These are phyloP conservation scores for Chaetothyriales sp. DNA, from an alignment of 2,329 filamentous ascomycete genomes.

Conservation along the genomic window DNA sequence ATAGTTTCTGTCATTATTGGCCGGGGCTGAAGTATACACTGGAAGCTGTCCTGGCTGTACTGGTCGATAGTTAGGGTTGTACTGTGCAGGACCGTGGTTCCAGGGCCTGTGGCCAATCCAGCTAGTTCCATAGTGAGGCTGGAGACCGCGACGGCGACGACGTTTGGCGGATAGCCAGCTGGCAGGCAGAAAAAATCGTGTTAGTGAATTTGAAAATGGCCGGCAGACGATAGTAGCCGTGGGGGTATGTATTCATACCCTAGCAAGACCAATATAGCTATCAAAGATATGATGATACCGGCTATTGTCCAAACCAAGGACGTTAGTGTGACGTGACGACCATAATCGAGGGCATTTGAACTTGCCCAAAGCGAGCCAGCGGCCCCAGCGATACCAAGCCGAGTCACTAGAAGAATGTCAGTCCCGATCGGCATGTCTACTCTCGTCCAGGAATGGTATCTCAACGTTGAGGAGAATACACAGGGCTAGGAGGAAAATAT, in stretches of 20 bases:
- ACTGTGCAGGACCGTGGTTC: slow-evolving; percentile 11
- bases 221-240: slow-evolving; percentile 14
- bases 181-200: slow-evolving; percentile 1
- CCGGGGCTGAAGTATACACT: slow-evolving; percentile 14
- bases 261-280: slow-evolving; percentile 53
- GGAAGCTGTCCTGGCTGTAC: slow-evolving; percentile 19
- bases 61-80: slow-evolving; percentile 19
- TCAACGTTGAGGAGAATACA: no score
- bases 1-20: slow-evolving; percentile 6
- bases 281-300: slow-evolving; percentile 48
- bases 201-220: not conserved
- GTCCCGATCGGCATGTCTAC: not conserved
- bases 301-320: slow-evolving; percentile 23
- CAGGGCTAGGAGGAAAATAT: no score
- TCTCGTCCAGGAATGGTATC: no score
- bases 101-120: slow-evolving; percentile 50
- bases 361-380: slow-evolving; percentile 62
- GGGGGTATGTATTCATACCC: slow-evolving; percentile 41
- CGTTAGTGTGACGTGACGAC: no score
- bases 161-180: slow-evolving; percentile 64
- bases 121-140: slow-evolving; percentile 68
- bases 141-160: slow-evolving; percentile 52
- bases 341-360: no score
- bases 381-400: slow-evolving; percentile 61
- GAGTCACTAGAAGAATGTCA: slow-evolving; percentile 14